A percentile compares a stretch with the other conserved stretches of the same genome.
These are phyloP conservation scores for Antarctomyces pellizariae DNA, from an alignment of 495 filamentous ascomycete species.

Conservation along the genomic window DNA sequence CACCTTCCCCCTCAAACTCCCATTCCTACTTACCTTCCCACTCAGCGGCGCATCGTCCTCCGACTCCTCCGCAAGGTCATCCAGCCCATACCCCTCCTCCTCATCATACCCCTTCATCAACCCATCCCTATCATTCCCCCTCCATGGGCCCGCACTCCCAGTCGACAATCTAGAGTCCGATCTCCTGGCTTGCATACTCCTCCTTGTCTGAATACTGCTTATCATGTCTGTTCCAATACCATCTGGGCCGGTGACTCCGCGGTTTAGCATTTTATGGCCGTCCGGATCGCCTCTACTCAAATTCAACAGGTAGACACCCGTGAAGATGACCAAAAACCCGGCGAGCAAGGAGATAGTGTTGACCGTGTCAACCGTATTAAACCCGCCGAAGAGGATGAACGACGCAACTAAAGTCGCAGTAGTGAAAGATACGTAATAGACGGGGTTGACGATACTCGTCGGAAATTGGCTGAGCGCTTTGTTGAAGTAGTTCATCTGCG, in stretches of 20 bases:
- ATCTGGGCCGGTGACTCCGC: slow-evolving; percentile 39
- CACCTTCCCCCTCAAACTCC: slow-evolving; percentile 1
- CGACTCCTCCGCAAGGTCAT: slow-evolving; percentile 46
- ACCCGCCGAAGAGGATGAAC: slow-evolving; percentile 92
- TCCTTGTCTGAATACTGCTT: slow-evolving; percentile 65
- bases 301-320: slow-evolving; percentile 91
- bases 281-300: slow-evolving; percentile 78
- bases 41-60: slow-evolving; percentile 24
- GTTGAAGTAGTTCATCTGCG: slow-evolving; percentile 99
- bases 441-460: slow-evolving; percentile 81
- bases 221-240: slow-evolving; percentile 79
- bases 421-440: slow-evolving; percentile 99
- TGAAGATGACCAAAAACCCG: slow-evolving; percentile 91
- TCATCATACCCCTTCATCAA: slow-evolving; percentile 68
- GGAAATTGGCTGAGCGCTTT: slow-evolving; percentile 94
- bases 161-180: slow-evolving; percentile 31
- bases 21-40: slow-evolving; percentile 5
- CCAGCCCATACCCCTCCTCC: slow-evolving; percentile 40
- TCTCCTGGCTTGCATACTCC: slow-evolving; percentile 76
- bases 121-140: slow-evolving; percentile 45
- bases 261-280: slow-evolving; percentile 41
- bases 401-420: slow-evolving; percentile 85
- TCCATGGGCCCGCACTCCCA: slow-evolving; percentile 30
- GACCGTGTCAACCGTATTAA: slow-evolving; percentile 85
- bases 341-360: slow-evolving; percentile 84